phyloP scores from a whole-genome alignment of 441 rosid species.

The Populus hybrid region DNA sequence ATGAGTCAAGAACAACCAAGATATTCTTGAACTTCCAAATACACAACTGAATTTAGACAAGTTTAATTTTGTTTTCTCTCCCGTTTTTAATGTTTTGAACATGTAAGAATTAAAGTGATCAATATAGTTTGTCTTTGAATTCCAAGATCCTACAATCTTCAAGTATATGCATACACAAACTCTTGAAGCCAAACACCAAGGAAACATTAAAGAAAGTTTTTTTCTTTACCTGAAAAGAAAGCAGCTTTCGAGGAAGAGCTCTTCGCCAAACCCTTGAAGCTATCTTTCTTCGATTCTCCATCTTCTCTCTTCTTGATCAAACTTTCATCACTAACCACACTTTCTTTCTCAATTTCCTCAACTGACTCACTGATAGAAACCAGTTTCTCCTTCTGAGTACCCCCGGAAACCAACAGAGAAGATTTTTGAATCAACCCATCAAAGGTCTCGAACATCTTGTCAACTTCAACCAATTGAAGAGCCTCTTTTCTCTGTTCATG shows the following conservation, averaged over 20 bases:
- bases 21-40: not conserved
- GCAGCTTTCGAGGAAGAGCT: slow-evolving; percentile 40
- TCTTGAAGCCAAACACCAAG: not conserved
- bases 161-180: not conserved
- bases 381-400: slow-evolving; percentile 23
- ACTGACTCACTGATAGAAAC: slow-evolving; percentile 20
- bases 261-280: slow-evolving; percentile 27
- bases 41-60: not conserved
- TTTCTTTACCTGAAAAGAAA: slow-evolving; percentile 37
- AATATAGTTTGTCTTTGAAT: not conserved
- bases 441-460: slow-evolving; percentile 41
- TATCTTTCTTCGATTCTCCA: slow-evolving; percentile 26
- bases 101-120: not conserved
- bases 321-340: slow-evolving; percentile 23
- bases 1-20: no score
- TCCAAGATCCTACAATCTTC: slow-evolving; percentile 1
- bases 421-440: slow-evolving; percentile 55
- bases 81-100: not conserved
- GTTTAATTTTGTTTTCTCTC: not conserved
- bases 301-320: slow-evolving; percentile 27
- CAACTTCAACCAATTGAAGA: slow-evolving; percentile 41
- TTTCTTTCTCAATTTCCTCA: slow-evolving; percentile 29
- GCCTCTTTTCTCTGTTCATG: slow-evolving; percentile 59
- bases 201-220: not conserved
- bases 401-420: slow-evolving; percentile 49